Conservation (phyloP, 495 filamentous ascomycete genomes). For the Xylaria intraflava region DNA sequence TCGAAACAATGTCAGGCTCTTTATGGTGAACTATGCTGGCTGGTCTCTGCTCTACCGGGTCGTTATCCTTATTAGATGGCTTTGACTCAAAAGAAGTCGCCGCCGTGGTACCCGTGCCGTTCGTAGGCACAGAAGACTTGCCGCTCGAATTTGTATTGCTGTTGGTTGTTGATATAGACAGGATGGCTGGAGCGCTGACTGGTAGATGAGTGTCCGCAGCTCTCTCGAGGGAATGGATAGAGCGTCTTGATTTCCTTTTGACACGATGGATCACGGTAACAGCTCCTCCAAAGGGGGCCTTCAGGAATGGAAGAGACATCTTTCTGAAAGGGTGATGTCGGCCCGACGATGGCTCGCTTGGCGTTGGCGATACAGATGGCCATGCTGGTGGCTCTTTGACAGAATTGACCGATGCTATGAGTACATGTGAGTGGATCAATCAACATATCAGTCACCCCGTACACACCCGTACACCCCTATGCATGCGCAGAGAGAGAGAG, state of each 20-base stretch:
- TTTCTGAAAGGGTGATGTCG: conserved; percentile 29
- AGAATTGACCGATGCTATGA: conserved; percentile 14
- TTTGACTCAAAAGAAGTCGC: conserved; percentile 41
- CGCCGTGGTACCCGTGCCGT: conserved; percentile 26
- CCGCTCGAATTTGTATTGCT: conserved; percentile 28
- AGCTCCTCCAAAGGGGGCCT: conserved; percentile 32
- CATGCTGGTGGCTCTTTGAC: conserved; percentile 23
- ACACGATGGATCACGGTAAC: conserved; percentile 41
- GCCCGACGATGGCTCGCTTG: conserved; percentile 11
- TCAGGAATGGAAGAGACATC: conserved; percentile 39
- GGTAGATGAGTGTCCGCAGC: conserved; percentile 11
- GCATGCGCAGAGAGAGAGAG: too few species aligned
- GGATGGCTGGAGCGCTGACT: conserved; percentile 14
- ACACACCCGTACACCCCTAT: too few species aligned
- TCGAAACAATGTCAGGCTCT: conserved; percentile 9
- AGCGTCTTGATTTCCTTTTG: conserved; percentile 30
- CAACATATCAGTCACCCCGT: neutral
- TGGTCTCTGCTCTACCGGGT: conserved; percentile 18
- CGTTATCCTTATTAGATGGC: conserved; percentile 15
- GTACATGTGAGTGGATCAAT: neutral
- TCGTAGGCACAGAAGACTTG: conserved; percentile 26
- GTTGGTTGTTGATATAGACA: conserved; percentile 12
- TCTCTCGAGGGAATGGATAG: conserved; percentile 21
- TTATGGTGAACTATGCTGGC: conserved; percentile 19
- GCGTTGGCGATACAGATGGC: conserved; percentile 18